Evolutionary conservation across 78 protist species (phyloP).

Genomic region (Pigoraptor vietnamica): DNA sequence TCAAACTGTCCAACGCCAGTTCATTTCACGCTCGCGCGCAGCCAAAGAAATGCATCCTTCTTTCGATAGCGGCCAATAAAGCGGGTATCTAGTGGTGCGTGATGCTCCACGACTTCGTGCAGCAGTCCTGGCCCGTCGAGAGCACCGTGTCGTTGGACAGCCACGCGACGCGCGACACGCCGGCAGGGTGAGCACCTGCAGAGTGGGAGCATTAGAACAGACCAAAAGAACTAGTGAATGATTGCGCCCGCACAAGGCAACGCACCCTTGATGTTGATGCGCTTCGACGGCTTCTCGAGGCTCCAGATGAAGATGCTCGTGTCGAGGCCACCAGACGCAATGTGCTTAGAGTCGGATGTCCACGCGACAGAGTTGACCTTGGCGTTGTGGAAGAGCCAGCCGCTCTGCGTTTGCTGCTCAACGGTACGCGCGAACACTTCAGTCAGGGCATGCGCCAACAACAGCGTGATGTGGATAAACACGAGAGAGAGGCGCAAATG

Average conservation of each 20-base stretch:
- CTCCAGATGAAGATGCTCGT: constrained; percentile 62
- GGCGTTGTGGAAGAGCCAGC: constrained; percentile 77
- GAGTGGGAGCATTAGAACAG: too few relatives aligned
- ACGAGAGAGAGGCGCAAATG: neutral
- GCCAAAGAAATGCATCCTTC: too few relatives aligned
- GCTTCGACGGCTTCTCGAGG: constrained; percentile 23
- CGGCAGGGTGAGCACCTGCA: neutral
- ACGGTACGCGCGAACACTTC: too few relatives aligned
- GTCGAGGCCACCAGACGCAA: constrained; percentile 75
- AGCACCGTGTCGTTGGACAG: neutral
- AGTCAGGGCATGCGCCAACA: too few relatives aligned
- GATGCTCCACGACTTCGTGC: neutral
- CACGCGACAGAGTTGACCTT: constrained; percentile 66
- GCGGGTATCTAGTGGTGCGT: neutral
- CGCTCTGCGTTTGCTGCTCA: constrained; percentile 3
- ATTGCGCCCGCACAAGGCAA: too few relatives aligned
- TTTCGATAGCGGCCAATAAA: too few relatives aligned
- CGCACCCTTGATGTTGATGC: constrained; percentile 52
- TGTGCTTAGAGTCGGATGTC: constrained; percentile 45
- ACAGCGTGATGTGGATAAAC: too few relatives aligned
- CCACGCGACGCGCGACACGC: neutral
- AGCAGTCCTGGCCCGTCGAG: neutral
- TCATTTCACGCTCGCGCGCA: too few relatives aligned
- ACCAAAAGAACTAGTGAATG: too few relatives aligned
- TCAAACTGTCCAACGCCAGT: too few relatives aligned